Conservation (phyloP, 352 stramenopile genomes). For the Thraustotheca clavata region DNA sequence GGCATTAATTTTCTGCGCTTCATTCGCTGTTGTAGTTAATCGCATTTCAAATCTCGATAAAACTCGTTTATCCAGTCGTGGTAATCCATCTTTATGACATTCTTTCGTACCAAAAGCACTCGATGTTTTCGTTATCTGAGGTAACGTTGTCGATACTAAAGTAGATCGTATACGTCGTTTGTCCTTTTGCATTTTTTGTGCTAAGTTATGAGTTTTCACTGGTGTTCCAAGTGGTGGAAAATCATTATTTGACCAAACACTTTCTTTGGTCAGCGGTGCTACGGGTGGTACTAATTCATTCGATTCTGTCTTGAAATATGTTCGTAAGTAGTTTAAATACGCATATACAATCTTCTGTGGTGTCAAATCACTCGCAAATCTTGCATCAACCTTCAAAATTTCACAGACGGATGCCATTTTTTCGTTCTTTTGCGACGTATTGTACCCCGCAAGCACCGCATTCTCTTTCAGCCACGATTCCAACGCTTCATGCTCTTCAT, state of each 20-base stretch:
- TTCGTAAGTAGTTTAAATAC: conserved; percentile 15
- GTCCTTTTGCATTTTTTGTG: conserved; percentile 10
- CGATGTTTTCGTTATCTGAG: no score
- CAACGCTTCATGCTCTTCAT: neutral
- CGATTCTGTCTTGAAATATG: conserved; percentile 9
- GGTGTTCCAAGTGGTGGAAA: conserved; percentile 14
- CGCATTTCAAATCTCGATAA: conserved; percentile 15
- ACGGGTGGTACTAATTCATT: neutral
- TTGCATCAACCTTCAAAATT: neutral
- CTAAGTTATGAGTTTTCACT: neutral
- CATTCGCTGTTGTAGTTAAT: neutral
- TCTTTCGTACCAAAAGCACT: neutral
- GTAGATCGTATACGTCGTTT: conserved; percentile 18
- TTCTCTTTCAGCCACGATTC: conserved; percentile 4
- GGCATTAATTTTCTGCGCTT: neutral
- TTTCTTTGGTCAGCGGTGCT: neutral
- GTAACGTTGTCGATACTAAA: neutral
- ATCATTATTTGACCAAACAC: conserved; percentile 8
- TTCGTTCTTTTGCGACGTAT: neutral
- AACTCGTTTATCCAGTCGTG: neutral
- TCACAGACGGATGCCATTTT: neutral
- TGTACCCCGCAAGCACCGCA: neutral
- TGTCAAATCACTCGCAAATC: neutral
- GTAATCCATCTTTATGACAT: neutral
- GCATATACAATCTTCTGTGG: conserved; percentile 10